Base-by-base conservation (phyloP, 495 filamentous ascomycete species). In the Filosporella fistucella region DNA sequence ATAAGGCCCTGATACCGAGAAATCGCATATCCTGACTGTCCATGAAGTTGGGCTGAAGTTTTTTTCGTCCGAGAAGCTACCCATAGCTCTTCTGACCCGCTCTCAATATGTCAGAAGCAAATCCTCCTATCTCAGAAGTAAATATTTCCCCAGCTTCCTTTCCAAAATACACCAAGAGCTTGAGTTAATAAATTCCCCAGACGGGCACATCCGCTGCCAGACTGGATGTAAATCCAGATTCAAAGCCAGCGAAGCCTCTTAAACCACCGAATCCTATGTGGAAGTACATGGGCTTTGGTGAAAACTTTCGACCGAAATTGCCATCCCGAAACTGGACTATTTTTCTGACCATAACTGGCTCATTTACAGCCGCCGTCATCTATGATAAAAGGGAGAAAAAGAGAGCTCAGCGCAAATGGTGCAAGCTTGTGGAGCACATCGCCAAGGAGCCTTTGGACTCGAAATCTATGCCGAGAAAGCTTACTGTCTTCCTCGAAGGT, bases 321-420 rank as follows among this genome's bases (percentile, higher is more conserved):
- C 93, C 93, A 16, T 99, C 93, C 11, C 83, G 94, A 22, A 97
- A 97, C 61, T 99, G 93, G 93, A 78, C 88, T 68, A 96, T 99
- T 55, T 97, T 99, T 70, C 73, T 91, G 59, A 69, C 84, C 14
- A 65, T 97, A 52, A 84, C 84, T 12, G 81, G 82, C 23, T 81
- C 86, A 26, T 85, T 95, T 55, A 81, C 85, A 0, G 81, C 75
- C 6, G 83, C 86, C 10, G 64, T 96, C 38, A 73, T 88, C 54
- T 96, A 97, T 69, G 93, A 99, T 67, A 88, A 89, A 53, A 77
- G 85, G 28, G 84, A 96, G 65, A 96, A 91, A 68, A 84, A 80
- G 45, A 80, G 81, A 41, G 77, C 77, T 11, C 91, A 91, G 39
- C 73, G 84, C 46, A 91, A 89, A 68, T 99, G 93, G 93, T 77